These are phyloP conservation scores for Corniculantispora saksenae DNA, from an alignment of 2,329 filamentous ascomycete species.

Conservation along the genomic window DNA sequence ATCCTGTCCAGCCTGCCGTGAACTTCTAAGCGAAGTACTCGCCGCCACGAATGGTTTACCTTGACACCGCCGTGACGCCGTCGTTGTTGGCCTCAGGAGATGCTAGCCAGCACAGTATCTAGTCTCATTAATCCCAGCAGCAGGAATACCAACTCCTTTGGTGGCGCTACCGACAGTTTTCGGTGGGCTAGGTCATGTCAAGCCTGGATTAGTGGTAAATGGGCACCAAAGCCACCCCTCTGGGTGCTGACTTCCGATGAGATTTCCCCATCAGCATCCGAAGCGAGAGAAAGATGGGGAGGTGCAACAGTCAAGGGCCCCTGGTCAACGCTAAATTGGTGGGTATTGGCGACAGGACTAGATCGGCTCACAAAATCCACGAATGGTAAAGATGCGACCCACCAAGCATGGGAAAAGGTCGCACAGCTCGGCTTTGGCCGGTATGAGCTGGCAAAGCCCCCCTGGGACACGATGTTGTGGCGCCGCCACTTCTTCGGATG, in stretches of 20 bases:
- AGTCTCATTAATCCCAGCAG: not conserved
- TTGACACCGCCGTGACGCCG: too few relatives aligned
- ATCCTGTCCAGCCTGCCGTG: too few relatives aligned
- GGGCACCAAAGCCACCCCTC: too few relatives aligned
- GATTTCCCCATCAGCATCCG: not conserved
- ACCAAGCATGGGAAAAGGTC: not conserved
- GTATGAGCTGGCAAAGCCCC: not conserved
- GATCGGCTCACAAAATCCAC: not conserved
- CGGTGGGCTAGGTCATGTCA: not conserved
- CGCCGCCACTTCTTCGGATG: not conserved
- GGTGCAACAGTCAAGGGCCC: not conserved
- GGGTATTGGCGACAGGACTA: not conserved
- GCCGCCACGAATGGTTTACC: too few relatives aligned
- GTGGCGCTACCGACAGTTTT: not conserved
- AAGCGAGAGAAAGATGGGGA: not conserved
- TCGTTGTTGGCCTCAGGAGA: too few relatives aligned
- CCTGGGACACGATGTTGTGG: not conserved
- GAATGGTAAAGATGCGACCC: not conserved
- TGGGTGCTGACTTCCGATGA: not conserved
- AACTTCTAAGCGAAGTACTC: too few relatives aligned
- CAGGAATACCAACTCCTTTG: not conserved
- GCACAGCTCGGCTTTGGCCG: not conserved
- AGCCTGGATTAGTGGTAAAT: not conserved
- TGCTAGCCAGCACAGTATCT: not conserved
- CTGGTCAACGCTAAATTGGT: not conserved